Evolutionary conservation across 2,329 filamentous ascomycete genomes (phyloP).

Genomic region (Aureobasidium sp.): DNA sequence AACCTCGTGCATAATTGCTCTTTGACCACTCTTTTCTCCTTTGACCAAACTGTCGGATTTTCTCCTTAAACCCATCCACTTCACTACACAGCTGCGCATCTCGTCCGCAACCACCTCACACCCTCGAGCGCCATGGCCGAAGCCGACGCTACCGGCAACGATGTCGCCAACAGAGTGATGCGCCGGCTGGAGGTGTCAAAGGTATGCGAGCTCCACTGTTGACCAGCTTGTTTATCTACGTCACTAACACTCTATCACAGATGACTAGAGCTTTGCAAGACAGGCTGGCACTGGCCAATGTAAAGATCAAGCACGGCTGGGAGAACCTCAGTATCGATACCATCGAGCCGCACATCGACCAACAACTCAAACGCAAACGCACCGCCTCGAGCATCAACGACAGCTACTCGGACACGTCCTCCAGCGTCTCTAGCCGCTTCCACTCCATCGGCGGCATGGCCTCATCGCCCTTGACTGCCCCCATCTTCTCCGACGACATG

Average conservation of each 20-base stretch:
- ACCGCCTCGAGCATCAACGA: slow-evolving; percentile 61
- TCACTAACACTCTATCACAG: slow-evolving; percentile 42
- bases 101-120: neutral
- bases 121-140: slow-evolving; percentile 6
- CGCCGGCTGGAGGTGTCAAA: slow-evolving; percentile 34
- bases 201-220: slow-evolving; percentile 22
- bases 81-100: neutral
- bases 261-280: slow-evolving; percentile 91
- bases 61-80: slow-evolving; percentile 3
- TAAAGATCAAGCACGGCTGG: slow-evolving; percentile 95
- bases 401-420: slow-evolving; percentile 78
- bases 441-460: slow-evolving; percentile 63
- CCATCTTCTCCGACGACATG: slow-evolving; percentile 78
- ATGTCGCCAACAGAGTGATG: slow-evolving; percentile 32
- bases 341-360: slow-evolving; percentile 77
- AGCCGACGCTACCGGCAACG: slow-evolving; percentile 15
- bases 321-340: slow-evolving; percentile 80
- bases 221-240: slow-evolving; percentile 9
- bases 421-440: slow-evolving; percentile 69
- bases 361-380: slow-evolving; percentile 68
- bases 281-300: slow-evolving; percentile 88
- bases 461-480: slow-evolving; percentile 76
- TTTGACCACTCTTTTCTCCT: slow-evolving; percentile 15
- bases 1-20: slow-evolving; percentile 15
- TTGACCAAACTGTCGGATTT: slow-evolving; percentile 14